phyloP scores from a whole-genome alignment of 345 rosid genomes.

The Eucalyptus coolabah region DNA sequence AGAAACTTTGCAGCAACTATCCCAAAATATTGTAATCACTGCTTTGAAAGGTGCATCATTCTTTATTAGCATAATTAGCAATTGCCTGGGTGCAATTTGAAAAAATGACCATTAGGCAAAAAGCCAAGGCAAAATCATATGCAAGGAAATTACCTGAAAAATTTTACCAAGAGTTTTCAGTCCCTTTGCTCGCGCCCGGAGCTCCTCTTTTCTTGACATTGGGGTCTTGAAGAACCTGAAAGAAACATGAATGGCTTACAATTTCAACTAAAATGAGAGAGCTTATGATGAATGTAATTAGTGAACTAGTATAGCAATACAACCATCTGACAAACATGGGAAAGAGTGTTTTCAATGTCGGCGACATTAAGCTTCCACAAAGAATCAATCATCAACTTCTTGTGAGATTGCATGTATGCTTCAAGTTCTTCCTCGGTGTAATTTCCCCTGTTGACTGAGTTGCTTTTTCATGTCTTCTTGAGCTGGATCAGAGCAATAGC shows the following conservation, averaged over 20 bases:
- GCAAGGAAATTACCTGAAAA: slow-evolving; percentile 54
- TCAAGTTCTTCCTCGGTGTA: slow-evolving; percentile 90
- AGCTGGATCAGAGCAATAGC: slow-evolving; percentile 96
- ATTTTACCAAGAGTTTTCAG: slow-evolving; percentile 89
- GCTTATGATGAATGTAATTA: not conserved
- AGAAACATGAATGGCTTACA: slow-evolving; percentile 6
- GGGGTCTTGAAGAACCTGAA: slow-evolving; percentile 95
- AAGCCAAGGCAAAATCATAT: not conserved
- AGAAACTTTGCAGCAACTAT: not conserved
- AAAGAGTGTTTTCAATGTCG: slow-evolving; percentile 93
- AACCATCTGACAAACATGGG: slow-evolving; percentile 97
- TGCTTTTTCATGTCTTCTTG: slow-evolving; percentile 96
- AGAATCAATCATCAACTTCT: slow-evolving; percentile 88
- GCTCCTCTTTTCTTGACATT: slow-evolving; percentile 78
- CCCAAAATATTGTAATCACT: not conserved
- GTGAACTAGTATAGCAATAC: slow-evolving; percentile 1
- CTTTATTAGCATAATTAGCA: not conserved
- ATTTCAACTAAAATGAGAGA: not conserved
- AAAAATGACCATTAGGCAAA: not conserved
- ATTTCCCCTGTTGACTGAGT: slow-evolving; percentile 68
- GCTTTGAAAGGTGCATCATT: not conserved
- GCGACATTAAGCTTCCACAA: slow-evolving; percentile 98
- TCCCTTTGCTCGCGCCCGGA: slow-evolving; percentile 86
- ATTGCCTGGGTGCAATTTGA: not conserved
- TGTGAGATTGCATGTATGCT: slow-evolving; percentile 74